Evolutionary conservation across 495 filamentous ascomycete genomes (phyloP), one percentile per base, ranked within the genome.

Genomic region (Lophiotrema nucula): DNA sequence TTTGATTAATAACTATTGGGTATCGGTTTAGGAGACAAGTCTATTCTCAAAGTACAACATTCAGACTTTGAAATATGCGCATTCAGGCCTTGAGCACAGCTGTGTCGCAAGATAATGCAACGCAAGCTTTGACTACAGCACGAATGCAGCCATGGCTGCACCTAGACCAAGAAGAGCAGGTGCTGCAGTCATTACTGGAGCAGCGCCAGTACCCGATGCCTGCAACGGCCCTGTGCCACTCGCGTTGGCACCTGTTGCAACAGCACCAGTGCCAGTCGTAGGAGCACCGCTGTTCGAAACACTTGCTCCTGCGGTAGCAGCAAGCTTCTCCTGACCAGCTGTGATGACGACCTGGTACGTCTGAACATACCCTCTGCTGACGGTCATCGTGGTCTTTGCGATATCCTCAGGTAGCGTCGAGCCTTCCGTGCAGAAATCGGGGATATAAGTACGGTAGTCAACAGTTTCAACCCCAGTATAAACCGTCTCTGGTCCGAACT

Each of bases 351-450:
- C 18, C 23, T 47, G 19, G 23, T 24, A 47, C 10, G 45, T 23
- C 23, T 12, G 15, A 18, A 47, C 11, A 11, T 47, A 43, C 6
- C 39, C 19, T 19, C 8, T 21, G 39, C 39, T 28, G 18, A 47
- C 10, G 12, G 45, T 28, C 10, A 15, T 18, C 13, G 18, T 15
- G 13, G 4, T 26, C 19, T 10, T 18, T 27, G 45, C 45, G 19
- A 24, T 13, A 12, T 18, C 18, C 11, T 47, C 45, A 15, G 45
- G 45, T 8, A 47, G 8, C 16, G 19, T 47, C 15, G 45, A 47
- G 45, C 45, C 23, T 18, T 47, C 45, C 4, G 45, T 47, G 23
- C 45, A 47, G 45, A 24, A 47, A 4, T 23, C 18, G 45, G 45
- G 45, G 21, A 28, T 47, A 12, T 23, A 47, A 18, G 13, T 11